Base-by-base conservation (phyloP, 768 basidiomycete species). In the Lactifluus rugatus region DNA sequence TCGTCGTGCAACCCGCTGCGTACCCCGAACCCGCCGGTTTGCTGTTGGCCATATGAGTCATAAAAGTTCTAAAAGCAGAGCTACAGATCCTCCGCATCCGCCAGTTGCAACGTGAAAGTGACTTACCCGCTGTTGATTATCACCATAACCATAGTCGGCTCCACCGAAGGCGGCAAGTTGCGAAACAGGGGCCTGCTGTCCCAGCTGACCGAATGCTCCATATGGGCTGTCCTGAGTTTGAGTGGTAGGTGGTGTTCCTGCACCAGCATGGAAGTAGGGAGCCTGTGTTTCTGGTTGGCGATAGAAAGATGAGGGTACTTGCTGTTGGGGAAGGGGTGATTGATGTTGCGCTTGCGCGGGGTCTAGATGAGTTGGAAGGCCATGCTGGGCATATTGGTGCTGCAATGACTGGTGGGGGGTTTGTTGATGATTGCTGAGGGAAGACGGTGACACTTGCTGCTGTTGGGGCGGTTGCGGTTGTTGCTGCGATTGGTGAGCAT, bases 1-100 rank as follows among this genome's bases (percentile, higher is more conserved):
- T 91, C 89, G 39, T 91, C 89, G 48, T 89, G 87, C 8, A 89
- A 75, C 23, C 78, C 78, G 60, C 77, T 81, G 19, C 89, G 79
- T 57, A 78, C 80, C 34, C 79, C 78, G 62, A 90, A 91, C 74
- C 78, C 44, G 77, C 73, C 52, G 79, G 84, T 63, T 83, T 87
- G 47, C 70, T 71, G 66, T 90, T 62, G 63, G 51, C 61, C 58
- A 52, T 64, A 89, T 9, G 81, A 80, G 45, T 90, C 88, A 66
- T 91, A 91, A 72, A 89, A 88, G 63, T 81, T 81, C 85, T 87
- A 62, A 41, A 62, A 28, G 39, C 55, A 56, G 58, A 48, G 47
- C 47, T 63, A 64, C 49, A 47, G 61, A 64, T 69, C 53, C 63
- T 54, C 41, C 54, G 41, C 57, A 49, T 5, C 42, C 10, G 21